Evolutionary conservation across 345 rosid species (phyloP).

Genomic region (Gynandropsis gynandra): DNA sequence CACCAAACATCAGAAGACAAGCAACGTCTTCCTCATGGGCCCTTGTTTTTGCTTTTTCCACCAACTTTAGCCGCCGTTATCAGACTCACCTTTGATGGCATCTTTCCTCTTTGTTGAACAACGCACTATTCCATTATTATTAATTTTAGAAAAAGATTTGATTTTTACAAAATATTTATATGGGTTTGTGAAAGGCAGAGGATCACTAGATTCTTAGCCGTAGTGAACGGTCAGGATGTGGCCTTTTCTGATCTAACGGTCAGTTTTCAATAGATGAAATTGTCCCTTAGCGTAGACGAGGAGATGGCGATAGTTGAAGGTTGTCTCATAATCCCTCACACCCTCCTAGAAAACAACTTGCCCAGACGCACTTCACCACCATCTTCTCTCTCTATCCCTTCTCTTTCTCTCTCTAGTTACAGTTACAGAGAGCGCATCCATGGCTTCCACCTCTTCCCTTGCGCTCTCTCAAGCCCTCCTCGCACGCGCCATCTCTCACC

Average conservation of each 20-base stretch:
- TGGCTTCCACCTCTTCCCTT: slow-evolving; percentile 52
- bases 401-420: slow-evolving; percentile 11
- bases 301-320: slow-evolving; percentile 15
- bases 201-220: slow-evolving; percentile 31
- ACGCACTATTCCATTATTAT: no score
- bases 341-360: background rate
- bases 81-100: background rate
- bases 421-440: slow-evolving; percentile 25
- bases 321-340: background rate
- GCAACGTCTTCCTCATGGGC: background rate
- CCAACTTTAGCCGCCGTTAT: slow-evolving; percentile 10
- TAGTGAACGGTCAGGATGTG: slow-evolving; percentile 29
- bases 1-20: no score
- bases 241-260: slow-evolving; percentile 34
- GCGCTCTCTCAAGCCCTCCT: slow-evolving; percentile 51
- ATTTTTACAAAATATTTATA: no score
- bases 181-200: slow-evolving; percentile 15
- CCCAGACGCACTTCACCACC: slow-evolving; percentile 2
- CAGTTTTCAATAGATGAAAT: slow-evolving; percentile 8
- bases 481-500: slow-evolving; percentile 33
- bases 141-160: no score
- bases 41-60: slow-evolving; percentile 16
- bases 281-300: slow-evolving; percentile 20
- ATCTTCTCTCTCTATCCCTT: background rate
- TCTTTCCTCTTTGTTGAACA: no score